A percentile compares a stretch with the other conserved stretches of the same genome.
These are phyloP conservation scores for Lolium rigidum DNA, from an alignment of 176 grass and related monocot species.

Conservation along the genomic window DNA sequence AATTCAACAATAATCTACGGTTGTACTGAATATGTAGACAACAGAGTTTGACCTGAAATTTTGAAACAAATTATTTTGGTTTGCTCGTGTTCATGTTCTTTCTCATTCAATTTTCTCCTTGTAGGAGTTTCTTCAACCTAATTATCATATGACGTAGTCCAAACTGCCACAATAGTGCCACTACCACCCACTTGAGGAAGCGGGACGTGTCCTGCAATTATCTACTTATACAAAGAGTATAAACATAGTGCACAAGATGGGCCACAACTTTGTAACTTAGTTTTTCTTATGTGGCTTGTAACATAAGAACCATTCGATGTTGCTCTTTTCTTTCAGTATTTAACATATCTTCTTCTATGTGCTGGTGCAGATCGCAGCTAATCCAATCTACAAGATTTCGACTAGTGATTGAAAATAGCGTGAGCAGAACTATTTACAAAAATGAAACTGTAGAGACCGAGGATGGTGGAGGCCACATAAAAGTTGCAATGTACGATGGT, in stretches of 20 bases:
- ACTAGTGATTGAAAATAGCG: background rate
- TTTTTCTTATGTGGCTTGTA: background rate
- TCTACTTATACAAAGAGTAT: background rate
- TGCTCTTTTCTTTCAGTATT: background rate
- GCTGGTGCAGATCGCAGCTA: background rate
- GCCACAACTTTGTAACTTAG: background rate
- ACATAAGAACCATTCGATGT: background rate
- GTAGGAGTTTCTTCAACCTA: background rate
- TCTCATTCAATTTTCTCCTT: background rate
- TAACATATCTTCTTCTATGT: background rate
- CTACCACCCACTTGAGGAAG: background rate
- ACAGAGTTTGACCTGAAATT: background rate
- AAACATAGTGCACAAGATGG: background rate
- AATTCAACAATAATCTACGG: background rate
- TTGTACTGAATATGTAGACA: background rate
- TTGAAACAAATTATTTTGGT: background rate
- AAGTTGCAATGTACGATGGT: background rate
- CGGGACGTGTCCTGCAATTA: background rate
- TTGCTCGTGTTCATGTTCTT: background rate
- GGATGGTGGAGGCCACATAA: background rate
- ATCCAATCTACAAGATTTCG: background rate
- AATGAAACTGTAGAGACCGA: background rate
- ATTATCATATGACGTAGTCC: background rate
- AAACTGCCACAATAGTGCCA: background rate
- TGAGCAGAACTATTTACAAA: background rate